Base-by-base conservation (phyloP, 177 flowering plant genomes). In the Vitis hybrid region DNA sequence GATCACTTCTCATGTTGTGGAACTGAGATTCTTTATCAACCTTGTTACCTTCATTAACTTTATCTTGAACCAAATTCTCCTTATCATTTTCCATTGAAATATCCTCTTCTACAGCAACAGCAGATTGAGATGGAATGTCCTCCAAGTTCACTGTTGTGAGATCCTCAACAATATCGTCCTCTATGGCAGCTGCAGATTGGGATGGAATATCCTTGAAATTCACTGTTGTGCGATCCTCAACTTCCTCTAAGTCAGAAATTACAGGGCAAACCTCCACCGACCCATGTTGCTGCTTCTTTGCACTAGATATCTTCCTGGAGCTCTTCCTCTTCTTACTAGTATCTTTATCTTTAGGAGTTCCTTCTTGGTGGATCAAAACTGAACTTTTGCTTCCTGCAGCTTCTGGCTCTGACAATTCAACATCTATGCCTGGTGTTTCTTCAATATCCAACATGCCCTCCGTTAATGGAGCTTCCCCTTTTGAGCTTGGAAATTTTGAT, bases 341-440 rank as follows among this genome's bases (percentile, higher is more conserved):
- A 48, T 55, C 29, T 48, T 50, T 10, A 53, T 55, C 29, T 48
- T 50, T 10, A 53, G 45, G 10, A 19, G 11, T 51, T 16, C 59
- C 26, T 15, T 59, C 39, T 8, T 26, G 34, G 29, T 19, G 2
- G 64, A 39, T 56, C 6, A 19, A 49, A 66, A 16, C 65, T 10
- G n/a, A 14, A 54, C 63, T 19, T 29, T 45, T 50, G 15, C 51
- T 26, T 26, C 34, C 22, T 18, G 63, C 57, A 50, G 50, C 64
- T 68, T 50, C 61, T 12, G 75, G 31, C 54, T 22, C 31, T 7
- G 65, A 34, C 19, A 63, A 59, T 31, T 61, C 34, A 31, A 13
- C 60, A 61, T 67, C 65, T 26, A 20, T 39, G 63, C 18, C n/a
- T 49, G 13, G 58, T 5, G 62, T 12, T 15, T 65, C 62, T 45